Evolutionary conservation across 2,329 filamentous ascomycete genomes (phyloP), one percentile per base, ranked within the genome.

Genomic region (Paraphaeosphaeria minitans): DNA sequence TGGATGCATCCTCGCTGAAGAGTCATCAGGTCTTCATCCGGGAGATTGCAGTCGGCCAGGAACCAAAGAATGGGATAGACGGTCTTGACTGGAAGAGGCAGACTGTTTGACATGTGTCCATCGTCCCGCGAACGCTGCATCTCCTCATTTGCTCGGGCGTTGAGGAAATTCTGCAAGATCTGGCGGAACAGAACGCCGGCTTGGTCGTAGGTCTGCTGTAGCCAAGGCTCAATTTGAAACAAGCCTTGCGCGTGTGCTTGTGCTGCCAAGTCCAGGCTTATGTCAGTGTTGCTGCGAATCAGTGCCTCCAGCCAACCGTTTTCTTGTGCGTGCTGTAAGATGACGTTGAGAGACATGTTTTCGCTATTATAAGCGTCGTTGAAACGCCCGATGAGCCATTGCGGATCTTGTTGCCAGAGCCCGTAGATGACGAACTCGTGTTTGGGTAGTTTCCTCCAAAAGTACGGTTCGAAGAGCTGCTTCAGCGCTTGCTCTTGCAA

Each of bases 401-500:
- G 85, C 65, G 89, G 91, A 73, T 98, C 92, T 72, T 95, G 93
- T 66, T 90, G 89, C 93, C 94, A 98, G 6, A 97, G 80, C 58
- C 92, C 93, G 72, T 97, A 89, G 57, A 99, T 85, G 14, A 97
- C 94, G 63, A 97, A 96, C 65, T 93, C 89, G 74, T 92, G 90
- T 56, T 93, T 87, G 4, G 88, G 84, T 12, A 92, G 87, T 56
- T 88, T 85, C 75, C 93, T 93, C 70, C 88, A 85, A 29, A 97
- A 82, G 73, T 96, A 97, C 12, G 90, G 90, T 53, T 91, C 88
- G 67, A 97, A 94, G 1, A 94, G 81, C 14, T 90, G 90, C 59
- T 86, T 88, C 29, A 93, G 78, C 0, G 91, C 92, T 56, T 93
- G 90, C 35, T 88, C 85, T 27, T 92, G 90, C 77, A 93, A 85